phyloP scores from a whole-genome alignment of 257 asterid species.

The Petrea volubilis region DNA sequence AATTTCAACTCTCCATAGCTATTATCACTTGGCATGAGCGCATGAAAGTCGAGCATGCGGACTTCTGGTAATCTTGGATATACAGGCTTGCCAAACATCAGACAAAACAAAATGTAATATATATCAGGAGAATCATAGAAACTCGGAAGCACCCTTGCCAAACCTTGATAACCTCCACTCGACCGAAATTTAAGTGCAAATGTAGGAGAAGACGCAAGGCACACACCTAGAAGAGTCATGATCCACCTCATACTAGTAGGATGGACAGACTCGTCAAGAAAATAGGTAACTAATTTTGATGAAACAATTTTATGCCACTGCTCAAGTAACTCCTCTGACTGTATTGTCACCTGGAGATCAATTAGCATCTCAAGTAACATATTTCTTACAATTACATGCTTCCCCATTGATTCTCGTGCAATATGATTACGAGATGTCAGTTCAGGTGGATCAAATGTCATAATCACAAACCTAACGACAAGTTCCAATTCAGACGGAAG shows the following conservation, averaged over 20 bases:
- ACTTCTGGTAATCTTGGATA: constrained; percentile 99
- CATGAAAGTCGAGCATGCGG: constrained; percentile 97
- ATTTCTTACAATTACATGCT: constrained; percentile 96
- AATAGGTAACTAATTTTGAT: constrained; percentile 81
- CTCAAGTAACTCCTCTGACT: constrained; percentile 94
- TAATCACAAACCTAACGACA: constrained; percentile 92
- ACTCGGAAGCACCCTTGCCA: constrained; percentile 92
- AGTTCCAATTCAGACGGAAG: constrained; percentile 96
- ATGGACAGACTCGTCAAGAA: constrained; percentile 98
- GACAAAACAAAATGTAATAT: constrained; percentile 91
- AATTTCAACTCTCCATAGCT: constrained; percentile 76
- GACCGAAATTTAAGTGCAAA: constrained; percentile 92
- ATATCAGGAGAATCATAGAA: constrained; percentile 97
- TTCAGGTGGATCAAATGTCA: constrained; percentile 97
- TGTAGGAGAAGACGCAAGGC: constrained; percentile 93
- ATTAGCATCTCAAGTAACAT: constrained; percentile 99
- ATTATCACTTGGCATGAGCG: constrained; percentile 92
- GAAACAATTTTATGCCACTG: constrained; percentile 99
- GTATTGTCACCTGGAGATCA: constrained; percentile 95
- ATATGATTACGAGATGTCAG: constrained; percentile 63
- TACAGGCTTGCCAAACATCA: constrained; percentile 94
- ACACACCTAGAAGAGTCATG: constrained; percentile 98
- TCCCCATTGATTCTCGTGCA: constrained; percentile 88
- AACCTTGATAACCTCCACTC: constrained; percentile 98
- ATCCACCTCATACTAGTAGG: constrained; percentile 99